Conservation (phyloP, 805 yeast genomes). For the Nakazawaea molendinolei region DNA sequence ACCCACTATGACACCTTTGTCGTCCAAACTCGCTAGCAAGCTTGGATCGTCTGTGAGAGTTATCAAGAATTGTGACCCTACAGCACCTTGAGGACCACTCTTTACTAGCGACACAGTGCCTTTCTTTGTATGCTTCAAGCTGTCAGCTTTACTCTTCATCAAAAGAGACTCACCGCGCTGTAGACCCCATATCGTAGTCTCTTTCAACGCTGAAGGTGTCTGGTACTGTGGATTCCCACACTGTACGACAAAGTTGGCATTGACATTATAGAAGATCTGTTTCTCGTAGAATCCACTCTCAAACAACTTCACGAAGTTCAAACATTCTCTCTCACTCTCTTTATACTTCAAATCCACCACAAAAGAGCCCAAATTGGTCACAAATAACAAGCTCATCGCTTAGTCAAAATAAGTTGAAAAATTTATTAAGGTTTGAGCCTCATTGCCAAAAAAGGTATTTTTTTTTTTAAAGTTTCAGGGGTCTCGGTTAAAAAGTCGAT, state of each 20-base stretch:
- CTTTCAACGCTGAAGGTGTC: conserved; percentile 18
- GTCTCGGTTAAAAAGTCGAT: too few relatives aligned
- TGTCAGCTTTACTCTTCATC: conserved; percentile 17
- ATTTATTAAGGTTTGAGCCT: too few relatives aligned
- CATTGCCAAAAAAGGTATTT: too few relatives aligned
- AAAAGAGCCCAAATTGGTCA: conserved; percentile 37
- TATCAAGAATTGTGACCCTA: conserved; percentile 31
- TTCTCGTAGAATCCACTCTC: conserved; percentile 44
- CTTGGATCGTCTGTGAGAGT: conserved; percentile 25
- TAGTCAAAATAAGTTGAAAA: neutral
- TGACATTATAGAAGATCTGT: conserved; percentile 40
- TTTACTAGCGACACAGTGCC: conserved; percentile 30
- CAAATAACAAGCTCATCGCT: conserved; percentile 34
- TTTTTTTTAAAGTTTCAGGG: neutral
- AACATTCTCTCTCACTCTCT: conserved; percentile 30
- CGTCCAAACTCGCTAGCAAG: conserved; percentile 19
- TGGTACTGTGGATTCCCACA: conserved; percentile 47
- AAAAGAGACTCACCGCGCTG: conserved; percentile 4
- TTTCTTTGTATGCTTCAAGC: conserved; percentile 18
- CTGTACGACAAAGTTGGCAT: conserved; percentile 31
- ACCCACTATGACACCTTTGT: conserved; percentile 35
- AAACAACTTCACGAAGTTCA: conserved; percentile 49
- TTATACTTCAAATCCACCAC: conserved; percentile 40
- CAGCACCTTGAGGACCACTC: conserved; percentile 15
- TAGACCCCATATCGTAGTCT: conserved; percentile 26